Evolutionary conservation across 768 basidiomycete species (phyloP), one percentile per base, ranked within the genome.

Genomic region (Mycena filopes): DNA sequence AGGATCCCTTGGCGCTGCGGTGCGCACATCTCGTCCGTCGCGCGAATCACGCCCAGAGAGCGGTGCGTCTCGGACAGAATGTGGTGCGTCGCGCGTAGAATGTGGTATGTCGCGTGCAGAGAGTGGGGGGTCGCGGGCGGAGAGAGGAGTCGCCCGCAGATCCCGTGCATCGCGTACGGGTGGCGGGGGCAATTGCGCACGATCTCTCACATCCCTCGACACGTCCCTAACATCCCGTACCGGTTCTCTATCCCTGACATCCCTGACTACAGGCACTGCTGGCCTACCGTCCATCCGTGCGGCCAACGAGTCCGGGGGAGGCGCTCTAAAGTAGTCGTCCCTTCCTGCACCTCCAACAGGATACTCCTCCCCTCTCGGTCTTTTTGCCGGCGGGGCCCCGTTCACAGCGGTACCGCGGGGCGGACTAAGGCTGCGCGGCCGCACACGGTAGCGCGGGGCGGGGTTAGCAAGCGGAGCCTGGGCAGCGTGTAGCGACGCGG

Each of bases 361-460:
- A 47, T 68, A 68, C 45, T 64, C 67, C 1, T 68, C 67, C 29
- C 46, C 57, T 1, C 67, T 29, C 8, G 62, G 62, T 4, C 67
- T 36, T 36, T 68, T 68, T 41, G 62, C 29, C 36, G 67, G 67
- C 43, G 67, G 67, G 8, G 25, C 55, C 7, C 54, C 21, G 9
- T 15, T 25, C 26, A 23, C 54, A 2, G 56, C 63, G 28, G 36
- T 10, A 36, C 58, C 63, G 13, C 67, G 49, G 43, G 59, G 63
- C 33, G 65, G 65, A 41, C 67, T 68, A 29, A 65, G 29, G 54
- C 67, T 68, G 31, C 67, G 28, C 18, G 63, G 67, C 2, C 67
- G 63, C 33, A 68, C 60, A 15, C 67, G 67, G 28, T 55, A 55
- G 26, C 54, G 54, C 23, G 66, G 61, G 8, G 55, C 46, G 23